Base-by-base conservation (phyloP, 495 filamentous ascomycete species). In the Clavariopsis aquatica region DNA sequence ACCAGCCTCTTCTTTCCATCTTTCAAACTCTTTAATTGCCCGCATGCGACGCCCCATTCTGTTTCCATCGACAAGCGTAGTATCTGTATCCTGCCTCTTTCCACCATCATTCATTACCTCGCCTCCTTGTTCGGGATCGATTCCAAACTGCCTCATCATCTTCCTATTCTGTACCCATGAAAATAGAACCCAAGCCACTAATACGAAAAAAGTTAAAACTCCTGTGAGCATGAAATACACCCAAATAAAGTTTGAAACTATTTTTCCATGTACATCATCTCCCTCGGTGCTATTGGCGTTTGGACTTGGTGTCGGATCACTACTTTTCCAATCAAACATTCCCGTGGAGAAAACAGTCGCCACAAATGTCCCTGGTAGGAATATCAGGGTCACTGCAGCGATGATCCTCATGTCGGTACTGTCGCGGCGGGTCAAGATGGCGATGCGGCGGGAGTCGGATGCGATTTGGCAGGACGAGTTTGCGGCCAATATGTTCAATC, bases 171-270 rank as follows among this genome's bases (percentile, higher is more conserved):
- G 59, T 0, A 53, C 23, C 27, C 34, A 62, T 1, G 47, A 53
- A 45, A 62, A 62, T 43, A 53, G 24, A 20, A 52, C 59, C 59
- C 59, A 62, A 17, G 46, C 59, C 1, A 62, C 28, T 4, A 62
- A 29, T 1, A 62, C 59, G 8, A 62, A 7, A 12, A 49, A 29
- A 4, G 59, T 62, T 15, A 62, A 20, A 1, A 53, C 49, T 29
- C 59, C 59, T 7, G 59, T 62, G 17, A 62, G 47, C 59, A 62
- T 62, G 24, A 62, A 62, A 19, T 62, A 62, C n/a, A 62, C 59
- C 59, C 59, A 62, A 20, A 62, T 43, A 20, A 53, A 62, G 10
- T 28, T 26, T 22, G 59, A 62, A 1, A 62, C 24, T 31, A 27
- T 28, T 27, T 26, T 23, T 1, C 59, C 49, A 3, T 29, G 23